phyloP scores from a whole-genome alignment of 345 rosid genomes.

The Pseudoturritis turrita region DNA sequence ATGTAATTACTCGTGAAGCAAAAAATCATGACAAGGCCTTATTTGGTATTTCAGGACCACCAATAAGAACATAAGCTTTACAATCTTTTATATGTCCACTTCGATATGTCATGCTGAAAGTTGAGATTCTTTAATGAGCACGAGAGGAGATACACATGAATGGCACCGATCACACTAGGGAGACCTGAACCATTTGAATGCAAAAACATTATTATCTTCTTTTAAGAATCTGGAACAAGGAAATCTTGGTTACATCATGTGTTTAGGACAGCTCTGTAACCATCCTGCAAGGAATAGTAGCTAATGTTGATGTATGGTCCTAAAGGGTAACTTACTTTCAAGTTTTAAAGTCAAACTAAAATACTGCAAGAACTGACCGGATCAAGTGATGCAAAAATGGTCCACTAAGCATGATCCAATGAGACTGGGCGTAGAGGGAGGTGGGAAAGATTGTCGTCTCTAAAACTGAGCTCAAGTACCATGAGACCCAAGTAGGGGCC shows the following conservation, averaged over 20 bases:
- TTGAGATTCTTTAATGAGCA: background rate
- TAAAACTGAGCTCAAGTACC: slow-evolving; percentile 27
- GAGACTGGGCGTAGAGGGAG: slow-evolving; percentile 15
- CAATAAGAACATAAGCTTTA: slow-evolving; percentile 23
- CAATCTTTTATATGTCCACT: slow-evolving; percentile 9
- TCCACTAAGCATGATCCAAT: slow-evolving; percentile 40
- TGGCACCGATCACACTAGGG: background rate
- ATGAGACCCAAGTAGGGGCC: slow-evolving; percentile 55
- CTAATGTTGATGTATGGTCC: slow-evolving; percentile 20
- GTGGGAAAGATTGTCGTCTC: slow-evolving; percentile 31
- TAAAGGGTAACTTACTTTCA: slow-evolving; percentile 15
- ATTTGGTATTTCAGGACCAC: slow-evolving; percentile 29
- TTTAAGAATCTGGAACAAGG: background rate
- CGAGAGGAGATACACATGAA: slow-evolving; percentile 10
- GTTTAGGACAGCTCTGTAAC: slow-evolving; percentile 6
- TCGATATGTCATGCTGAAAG: slow-evolving; percentile 19
- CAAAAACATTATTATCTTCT: background rate
- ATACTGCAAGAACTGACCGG: slow-evolving; percentile 26
- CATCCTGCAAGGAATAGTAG: slow-evolving; percentile 12
- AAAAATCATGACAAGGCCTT: slow-evolving; percentile 13
- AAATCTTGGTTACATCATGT: background rate
- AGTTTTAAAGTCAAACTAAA: slow-evolving; percentile 36
- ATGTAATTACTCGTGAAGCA: slow-evolving; percentile 4
- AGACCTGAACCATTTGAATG: background rate
- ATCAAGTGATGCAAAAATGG: slow-evolving; percentile 36